Percentiles rank a stretch among this genome's conserved stretches.
Conservation (phyloP, 106 monocot genomes). For the Chionographis japonica region DNA sequence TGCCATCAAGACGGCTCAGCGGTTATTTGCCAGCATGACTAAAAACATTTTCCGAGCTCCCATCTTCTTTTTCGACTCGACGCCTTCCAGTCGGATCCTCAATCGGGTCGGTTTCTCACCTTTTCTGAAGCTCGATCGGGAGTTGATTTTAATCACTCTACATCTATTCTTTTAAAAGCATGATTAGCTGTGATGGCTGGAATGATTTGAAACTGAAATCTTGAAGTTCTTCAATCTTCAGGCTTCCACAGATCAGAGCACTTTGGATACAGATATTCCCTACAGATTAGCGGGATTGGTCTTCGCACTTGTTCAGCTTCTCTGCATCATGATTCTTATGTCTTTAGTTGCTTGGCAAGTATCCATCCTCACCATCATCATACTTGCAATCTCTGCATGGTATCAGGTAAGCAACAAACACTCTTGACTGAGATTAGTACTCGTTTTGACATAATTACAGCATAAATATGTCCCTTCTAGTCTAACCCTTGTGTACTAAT, state of each 20-base stretch:
- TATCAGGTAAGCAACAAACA: slow-evolving; percentile 54
- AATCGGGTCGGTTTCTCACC: slow-evolving; percentile 51
- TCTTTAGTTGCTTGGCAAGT: slow-evolving; percentile 74
- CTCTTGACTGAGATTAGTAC: not conserved
- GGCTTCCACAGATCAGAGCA: slow-evolving; percentile 80
- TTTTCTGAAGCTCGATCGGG: not conserved
- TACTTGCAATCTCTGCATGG: slow-evolving; percentile 60
- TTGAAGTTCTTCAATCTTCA: slow-evolving; percentile 16
- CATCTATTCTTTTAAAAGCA: not conserved
- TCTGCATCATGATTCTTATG: slow-evolving; percentile 79
- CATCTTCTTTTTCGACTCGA: slow-evolving; percentile 65
- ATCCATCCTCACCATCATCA: slow-evolving; percentile 46
- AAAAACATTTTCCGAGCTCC: slow-evolving; percentile 62
- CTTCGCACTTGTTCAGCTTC: slow-evolving; percentile 83
- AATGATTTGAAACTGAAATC: not conserved
- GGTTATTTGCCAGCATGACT: slow-evolving; percentile 60
- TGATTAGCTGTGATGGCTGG: not conserved
- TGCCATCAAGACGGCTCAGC: slow-evolving; percentile 69
- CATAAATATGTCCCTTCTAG: slow-evolving; percentile 2
- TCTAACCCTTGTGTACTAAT: too few relatives aligned
- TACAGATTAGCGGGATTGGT: slow-evolving; percentile 80
- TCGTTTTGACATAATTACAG: not conserved
- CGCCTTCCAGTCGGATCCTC: slow-evolving; percentile 75
- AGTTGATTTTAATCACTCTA: not conserved
- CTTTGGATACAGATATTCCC: slow-evolving; percentile 83